These are phyloP conservation scores for Skeletonema grethae DNA, from an alignment of 108 stramenopile species.

Conservation along the genomic window DNA sequence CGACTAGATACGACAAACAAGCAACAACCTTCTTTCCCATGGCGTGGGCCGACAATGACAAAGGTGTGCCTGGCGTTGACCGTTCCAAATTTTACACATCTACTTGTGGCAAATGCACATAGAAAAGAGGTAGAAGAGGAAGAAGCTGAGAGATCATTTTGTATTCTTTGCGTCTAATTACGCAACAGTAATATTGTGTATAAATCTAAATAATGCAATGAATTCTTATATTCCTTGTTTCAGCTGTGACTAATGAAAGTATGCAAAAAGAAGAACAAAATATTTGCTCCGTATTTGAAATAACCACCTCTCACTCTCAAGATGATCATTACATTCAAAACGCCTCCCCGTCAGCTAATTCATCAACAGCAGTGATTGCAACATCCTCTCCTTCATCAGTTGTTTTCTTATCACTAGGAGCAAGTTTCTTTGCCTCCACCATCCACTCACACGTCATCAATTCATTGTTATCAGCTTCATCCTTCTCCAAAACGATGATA, in stretches of 20 bases:
- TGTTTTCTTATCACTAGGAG: background rate
- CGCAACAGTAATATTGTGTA: background rate
- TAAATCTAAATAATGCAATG: background rate
- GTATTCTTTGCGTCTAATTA: background rate
- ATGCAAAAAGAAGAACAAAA: too few relatives aligned
- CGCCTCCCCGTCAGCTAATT: constrained; percentile 40
- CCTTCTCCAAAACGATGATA: constrained; percentile 31
- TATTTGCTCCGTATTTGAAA: background rate
- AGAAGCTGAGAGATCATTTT: background rate
- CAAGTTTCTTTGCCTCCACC: constrained; percentile 34
- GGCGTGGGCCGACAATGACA: constrained; percentile 79
- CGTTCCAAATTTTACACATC: constrained; percentile 66
- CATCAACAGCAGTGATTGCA: constrained; percentile 26
- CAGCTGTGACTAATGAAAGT: background rate
- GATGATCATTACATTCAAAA: constrained; percentile 18
- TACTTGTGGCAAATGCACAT: constrained; percentile 56
- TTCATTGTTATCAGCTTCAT: constrained; percentile 18
- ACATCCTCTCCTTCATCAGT: constrained; percentile 16
- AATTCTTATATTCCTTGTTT: background rate
- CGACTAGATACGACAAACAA: constrained; percentile 52
- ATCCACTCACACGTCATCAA: constrained; percentile 40
- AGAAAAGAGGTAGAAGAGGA: background rate
- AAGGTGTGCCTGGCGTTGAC: constrained; percentile 78
- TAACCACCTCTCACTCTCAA: background rate
- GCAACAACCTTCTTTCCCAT: constrained; percentile 58